phyloP scores from a whole-genome alignment of 805 yeast species.

The Yamadazyma paraphyllophila region DNA sequence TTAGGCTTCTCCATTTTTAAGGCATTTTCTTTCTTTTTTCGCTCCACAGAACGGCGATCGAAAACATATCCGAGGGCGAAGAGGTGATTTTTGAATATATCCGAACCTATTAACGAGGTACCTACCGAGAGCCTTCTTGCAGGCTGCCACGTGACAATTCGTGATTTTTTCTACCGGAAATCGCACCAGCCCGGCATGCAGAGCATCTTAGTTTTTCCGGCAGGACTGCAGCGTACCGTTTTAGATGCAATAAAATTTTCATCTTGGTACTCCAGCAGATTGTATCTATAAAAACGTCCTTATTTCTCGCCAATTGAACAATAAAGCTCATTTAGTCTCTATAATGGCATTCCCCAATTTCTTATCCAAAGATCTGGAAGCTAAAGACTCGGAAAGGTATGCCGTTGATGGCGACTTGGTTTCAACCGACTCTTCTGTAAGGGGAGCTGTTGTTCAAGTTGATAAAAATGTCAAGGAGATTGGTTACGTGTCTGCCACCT shows the following conservation, averaged over 20 bases:
- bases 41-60: neutral
- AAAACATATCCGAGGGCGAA: neutral
- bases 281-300: neutral
- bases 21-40: neutral
- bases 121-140: neutral
- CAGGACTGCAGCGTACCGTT: neutral
- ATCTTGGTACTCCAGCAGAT: neutral
- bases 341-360: constrained; percentile 6
- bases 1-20: neutral
- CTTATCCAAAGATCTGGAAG: constrained; percentile 5
- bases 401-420: constrained; percentile 5
- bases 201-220: neutral
- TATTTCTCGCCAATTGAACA: neutral
- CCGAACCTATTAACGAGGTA: neutral
- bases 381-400: constrained; percentile 3
- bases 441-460: constrained; percentile 33
- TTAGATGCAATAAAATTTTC: neutral
- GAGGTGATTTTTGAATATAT: neutral
- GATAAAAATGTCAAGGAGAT: constrained; percentile 46
- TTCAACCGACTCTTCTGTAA: constrained; percentile 9
- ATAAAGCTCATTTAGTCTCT: neutral
- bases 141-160: neutral
- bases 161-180: neutral
- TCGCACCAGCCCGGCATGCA: neutral
- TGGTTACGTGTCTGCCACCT: constrained; percentile 45